phyloP scores from a whole-genome alignment of 2,329 filamentous ascomycete species.

The Gnomoniopsis sp. region DNA sequence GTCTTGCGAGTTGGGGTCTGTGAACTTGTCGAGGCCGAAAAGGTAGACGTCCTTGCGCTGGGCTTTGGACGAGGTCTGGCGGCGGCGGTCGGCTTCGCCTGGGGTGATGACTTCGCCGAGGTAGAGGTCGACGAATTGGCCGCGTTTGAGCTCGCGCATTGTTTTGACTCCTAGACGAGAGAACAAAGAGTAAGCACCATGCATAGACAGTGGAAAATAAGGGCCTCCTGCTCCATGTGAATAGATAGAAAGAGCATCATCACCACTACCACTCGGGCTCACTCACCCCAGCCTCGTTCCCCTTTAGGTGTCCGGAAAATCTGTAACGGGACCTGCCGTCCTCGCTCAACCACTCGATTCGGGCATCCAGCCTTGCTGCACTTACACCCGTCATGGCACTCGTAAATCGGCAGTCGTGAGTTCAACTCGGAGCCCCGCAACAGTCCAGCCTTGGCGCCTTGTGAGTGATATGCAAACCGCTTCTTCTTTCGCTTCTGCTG shows the following conservation, averaged over 20 bases:
- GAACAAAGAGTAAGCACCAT: background rate
- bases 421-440: slow-evolving; percentile 49
- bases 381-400: slow-evolving; percentile 70
- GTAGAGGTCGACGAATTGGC: slow-evolving; percentile 79
- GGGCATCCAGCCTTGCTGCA: slow-evolving; percentile 61
- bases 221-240: background rate
- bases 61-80: slow-evolving; percentile 50
- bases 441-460: slow-evolving; percentile 48
- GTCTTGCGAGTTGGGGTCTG: slow-evolving; percentile 52
- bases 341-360: slow-evolving; percentile 73
- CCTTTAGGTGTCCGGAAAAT: slow-evolving; percentile 69
- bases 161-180: slow-evolving; percentile 57
- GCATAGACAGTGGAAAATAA: background rate
- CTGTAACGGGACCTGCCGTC: slow-evolving; percentile 66
- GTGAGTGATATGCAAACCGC: slow-evolving; percentile 62
- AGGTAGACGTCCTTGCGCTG: slow-evolving; percentile 74
- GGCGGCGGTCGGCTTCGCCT: slow-evolving; percentile 62
- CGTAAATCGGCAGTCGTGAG: slow-evolving; percentile 66
- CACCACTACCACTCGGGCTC: background rate
- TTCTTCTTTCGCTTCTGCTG: slow-evolving; percentile 23
- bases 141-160: slow-evolving; percentile 59
- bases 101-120: slow-evolving; percentile 68
- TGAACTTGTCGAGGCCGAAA: slow-evolving; percentile 80
- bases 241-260: no score
- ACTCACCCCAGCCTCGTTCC: slow-evolving; percentile 68